phyloP scores from a whole-genome alignment of 1,139 yeast genomes.

The Lipomyces yarrowii region DNA sequence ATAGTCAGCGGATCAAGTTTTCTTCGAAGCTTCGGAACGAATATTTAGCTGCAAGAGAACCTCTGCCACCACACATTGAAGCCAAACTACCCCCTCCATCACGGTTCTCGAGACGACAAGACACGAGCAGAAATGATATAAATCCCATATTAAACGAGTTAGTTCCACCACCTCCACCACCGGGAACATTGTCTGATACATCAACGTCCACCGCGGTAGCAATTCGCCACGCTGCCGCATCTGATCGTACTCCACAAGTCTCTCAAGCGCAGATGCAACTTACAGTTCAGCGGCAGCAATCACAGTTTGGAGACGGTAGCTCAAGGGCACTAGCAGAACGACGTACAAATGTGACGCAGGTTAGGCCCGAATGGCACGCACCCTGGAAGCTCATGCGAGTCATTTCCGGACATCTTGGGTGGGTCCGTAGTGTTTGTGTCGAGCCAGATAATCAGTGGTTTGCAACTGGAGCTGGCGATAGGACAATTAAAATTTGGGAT shows the following conservation, averaged over 20 bases:
- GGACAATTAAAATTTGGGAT: conserved; percentile 89
- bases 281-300: conserved; percentile 9
- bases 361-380: conserved; percentile 54
- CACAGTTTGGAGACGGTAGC: not conserved
- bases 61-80: conserved; percentile 35
- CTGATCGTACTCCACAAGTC: not conserved
- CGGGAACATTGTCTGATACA: conserved; percentile 19
- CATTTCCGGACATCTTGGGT: conserved; percentile 87
- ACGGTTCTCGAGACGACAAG: conserved; percentile 22
- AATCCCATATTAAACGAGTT: conserved; percentile 29
- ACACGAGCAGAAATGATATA: conserved; percentile 18
- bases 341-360: conserved; percentile 24
- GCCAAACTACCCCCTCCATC: conserved; percentile 32
- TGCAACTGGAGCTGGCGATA: conserved; percentile 87
- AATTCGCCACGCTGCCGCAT: conserved; percentile 5
- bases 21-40: conserved; percentile 33
- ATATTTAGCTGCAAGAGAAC: conserved; percentile 29
- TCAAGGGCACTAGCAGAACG: conserved; percentile 26
- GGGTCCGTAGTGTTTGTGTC: conserved; percentile 79
- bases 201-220: conserved; percentile 26
- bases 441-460: conserved; percentile 93
- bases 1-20: conserved; percentile 22
- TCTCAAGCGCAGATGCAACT: conserved; percentile 6
- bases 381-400: conserved; percentile 76
- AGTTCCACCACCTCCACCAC: conserved; percentile 31